Evolutionary conservation across 495 filamentous ascomycete species (phyloP), one percentile per base, ranked within the genome.

Genomic region (Aspergillus incahuasiensis): DNA sequence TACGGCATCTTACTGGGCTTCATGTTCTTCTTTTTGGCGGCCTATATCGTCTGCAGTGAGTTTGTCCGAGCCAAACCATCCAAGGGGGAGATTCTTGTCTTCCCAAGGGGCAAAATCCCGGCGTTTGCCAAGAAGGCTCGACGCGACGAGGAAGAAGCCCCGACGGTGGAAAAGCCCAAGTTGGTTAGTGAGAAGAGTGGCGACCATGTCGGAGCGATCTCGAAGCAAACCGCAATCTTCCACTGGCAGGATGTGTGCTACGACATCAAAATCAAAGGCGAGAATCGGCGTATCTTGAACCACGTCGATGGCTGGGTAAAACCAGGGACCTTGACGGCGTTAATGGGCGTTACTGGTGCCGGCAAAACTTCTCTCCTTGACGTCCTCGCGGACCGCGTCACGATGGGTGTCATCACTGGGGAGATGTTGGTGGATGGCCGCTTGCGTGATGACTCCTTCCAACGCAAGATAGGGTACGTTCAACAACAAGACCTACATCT

Each of bases 401-500:
- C 87, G 0, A 90, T 91, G 82, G 91, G 91, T 59, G 86, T 95
- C 11, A 86, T 96, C 47, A 85, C 82, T 16, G 91, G 91, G 21
- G 84, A 92, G 50, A 91, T 92, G 84, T 74, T 92, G 2, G 88
- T 96, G 5, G 87, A 95, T 61, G 91, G 90, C 1, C 78, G 76
- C 21, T 84, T 78, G 39, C 80, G 87, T 7, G 88, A 94, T 63
- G 73, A 78, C 16, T 90, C 87, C 0, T 96, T 96, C 76, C 89
- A 92, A 61, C 85, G 91, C 34, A 92, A 92, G 72, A 95, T 90
- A 2, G 91, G 91, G 13, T 97, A 96, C 63, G 91, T 91, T 13
- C 89, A 97, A 62, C 92, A 97, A 67, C 90, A 95, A 68, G 91
- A 97, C 79, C 77, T 97, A 12, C 91, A 95, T 71, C 75, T 94